A percentile compares a stretch with the other conserved stretches of the same genome.
Evolutionary conservation across 768 basidiomycete genomes (phyloP).

Genomic region (Russula sp.): DNA sequence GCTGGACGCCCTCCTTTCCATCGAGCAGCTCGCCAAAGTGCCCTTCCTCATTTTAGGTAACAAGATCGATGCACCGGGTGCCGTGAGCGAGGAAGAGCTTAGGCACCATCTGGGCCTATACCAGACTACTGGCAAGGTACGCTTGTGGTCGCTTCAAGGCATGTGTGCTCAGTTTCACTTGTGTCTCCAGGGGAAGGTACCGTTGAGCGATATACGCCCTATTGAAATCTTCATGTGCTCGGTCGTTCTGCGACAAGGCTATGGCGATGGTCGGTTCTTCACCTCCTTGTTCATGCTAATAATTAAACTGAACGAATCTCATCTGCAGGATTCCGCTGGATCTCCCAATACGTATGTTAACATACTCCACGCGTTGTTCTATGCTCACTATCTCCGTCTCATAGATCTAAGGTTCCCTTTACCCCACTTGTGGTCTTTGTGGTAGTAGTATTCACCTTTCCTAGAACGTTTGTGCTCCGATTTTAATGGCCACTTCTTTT

Average conservation of each 20-base stretch:
- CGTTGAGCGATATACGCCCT: constrained; percentile 92
- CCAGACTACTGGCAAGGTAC: constrained; percentile 98
- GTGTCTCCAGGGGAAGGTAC: constrained; percentile 80
- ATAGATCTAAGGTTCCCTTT: constrained; percentile 16
- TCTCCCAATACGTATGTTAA: constrained; percentile 83
- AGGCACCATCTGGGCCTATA: constrained; percentile 93
- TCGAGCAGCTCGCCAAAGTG: constrained; percentile 92
- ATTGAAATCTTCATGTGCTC: constrained; percentile 99
- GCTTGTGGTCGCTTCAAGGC: constrained; percentile 16
- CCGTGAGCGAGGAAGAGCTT: constrained; percentile 95
- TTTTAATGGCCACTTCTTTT: constrained; percentile 14
- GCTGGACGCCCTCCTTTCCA: constrained; percentile 90
- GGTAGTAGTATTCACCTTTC: neutral
- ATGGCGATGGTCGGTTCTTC: constrained; percentile 72
- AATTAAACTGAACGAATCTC: neutral
- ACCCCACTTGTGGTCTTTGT: neutral
- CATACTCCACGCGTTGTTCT: neutral
- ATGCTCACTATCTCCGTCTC: neutral
- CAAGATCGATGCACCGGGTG: constrained; percentile 98
- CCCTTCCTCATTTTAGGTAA: constrained; percentile 98
- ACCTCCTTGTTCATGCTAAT: constrained; percentile 4
- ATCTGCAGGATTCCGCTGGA: constrained; percentile 81
- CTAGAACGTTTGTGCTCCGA: constrained; percentile 14
- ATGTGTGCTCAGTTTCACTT: constrained; percentile 11
- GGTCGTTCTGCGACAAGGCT: constrained; percentile 97